Evolutionary conservation across 1,284 basidiomycete species (phyloP), one percentile per base, ranked within the genome.

Genomic region (Moniliophthora roreri): DNA sequence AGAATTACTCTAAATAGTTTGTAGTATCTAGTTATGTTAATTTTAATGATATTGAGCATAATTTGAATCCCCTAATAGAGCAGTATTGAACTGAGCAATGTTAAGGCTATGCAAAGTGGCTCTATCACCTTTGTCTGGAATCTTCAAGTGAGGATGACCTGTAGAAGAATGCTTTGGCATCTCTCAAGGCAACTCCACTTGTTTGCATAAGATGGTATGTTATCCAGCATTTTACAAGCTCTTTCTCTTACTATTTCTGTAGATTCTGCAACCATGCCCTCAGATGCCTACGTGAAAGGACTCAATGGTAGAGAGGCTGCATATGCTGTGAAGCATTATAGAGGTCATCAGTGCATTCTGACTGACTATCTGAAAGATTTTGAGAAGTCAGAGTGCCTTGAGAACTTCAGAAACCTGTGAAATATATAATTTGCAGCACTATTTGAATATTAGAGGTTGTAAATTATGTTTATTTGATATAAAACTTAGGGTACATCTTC

Each of bases 171-270:
- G 41, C 57, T 2, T 16, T 54, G 6, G 45, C 28, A 10, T 42
- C 50, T 8, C 48, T 61, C 0, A 56, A 59, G 32, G 35, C 37
- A 10, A 50, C 59, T 11, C 56, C 60, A 10, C 37, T 54, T 23
- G 26, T 40, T 6, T 46, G 40, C 2, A 57, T 57, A 21, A n/a
- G 38, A 0, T 18, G 52, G 55, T 57, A 42, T 41, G 47, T 11
- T 42, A 10, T 11, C 23, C 10, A 16, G 18, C 20, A 32, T 48
- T 6, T 36, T 23, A 5, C 37, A n/a, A 20, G 40, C 16, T n/a
- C n/a, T 16, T n/a, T n/a, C 18, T 41, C 13, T 21, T 10, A 20
- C 21, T 23, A 16, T 41, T 3, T 6, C 4, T 18, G 11, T 26
- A 53, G 52, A 18, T 53, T 49, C 47, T 53, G 52, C 23, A 53